A percentile compares a stretch with the other conserved stretches of the same genome.
Conservation (phyloP, 1,284 basidiomycete genomes). For the Cryptococcus sp. region DNA sequence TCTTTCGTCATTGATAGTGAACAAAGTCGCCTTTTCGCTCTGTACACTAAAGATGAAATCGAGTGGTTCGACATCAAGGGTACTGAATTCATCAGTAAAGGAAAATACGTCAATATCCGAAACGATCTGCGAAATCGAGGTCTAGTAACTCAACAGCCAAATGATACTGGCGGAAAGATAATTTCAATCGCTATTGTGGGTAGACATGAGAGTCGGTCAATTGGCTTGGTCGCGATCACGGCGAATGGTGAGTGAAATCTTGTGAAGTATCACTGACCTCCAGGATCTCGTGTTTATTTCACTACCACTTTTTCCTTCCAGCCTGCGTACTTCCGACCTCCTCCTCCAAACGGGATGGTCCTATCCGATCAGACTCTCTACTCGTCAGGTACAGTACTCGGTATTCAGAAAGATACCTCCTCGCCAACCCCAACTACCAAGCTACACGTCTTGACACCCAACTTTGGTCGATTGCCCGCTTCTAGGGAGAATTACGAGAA, state of each 20-base stretch:
- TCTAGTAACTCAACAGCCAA: constrained; percentile 11
- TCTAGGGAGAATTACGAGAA: constrained; percentile 31
- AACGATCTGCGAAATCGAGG: constrained; percentile 16
- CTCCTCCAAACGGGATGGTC: constrained; percentile 23
- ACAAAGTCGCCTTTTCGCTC: constrained; percentile 33
- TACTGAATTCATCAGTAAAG: constrained; percentile 22
- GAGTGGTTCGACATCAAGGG: constrained; percentile 32
- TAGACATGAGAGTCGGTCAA: constrained; percentile 48
- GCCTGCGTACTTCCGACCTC: constrained; percentile 3
- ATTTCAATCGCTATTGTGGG: constrained; percentile 43
- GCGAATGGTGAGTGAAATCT: constrained; percentile 50
- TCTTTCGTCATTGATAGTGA: constrained; percentile 34
- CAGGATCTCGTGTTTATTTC: constrained; percentile 26
- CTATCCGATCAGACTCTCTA: constrained; percentile 30
- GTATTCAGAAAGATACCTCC: constrained; percentile 23
- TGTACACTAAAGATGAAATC: constrained; percentile 31
- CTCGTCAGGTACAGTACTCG: constrained; percentile 36
- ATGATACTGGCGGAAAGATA: constrained; percentile 19
- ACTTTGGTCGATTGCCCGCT: constrained; percentile 30
- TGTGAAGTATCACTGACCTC: constrained; percentile 1
- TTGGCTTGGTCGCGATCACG: constrained; percentile 75
- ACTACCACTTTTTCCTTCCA: background rate
- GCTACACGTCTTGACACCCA: constrained; percentile 28
- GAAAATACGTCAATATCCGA: constrained; percentile 19
- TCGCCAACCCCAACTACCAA: constrained; percentile 17